phyloP scores from a whole-genome alignment of 352 stramenopile species.

The Vaucheria bursata region DNA sequence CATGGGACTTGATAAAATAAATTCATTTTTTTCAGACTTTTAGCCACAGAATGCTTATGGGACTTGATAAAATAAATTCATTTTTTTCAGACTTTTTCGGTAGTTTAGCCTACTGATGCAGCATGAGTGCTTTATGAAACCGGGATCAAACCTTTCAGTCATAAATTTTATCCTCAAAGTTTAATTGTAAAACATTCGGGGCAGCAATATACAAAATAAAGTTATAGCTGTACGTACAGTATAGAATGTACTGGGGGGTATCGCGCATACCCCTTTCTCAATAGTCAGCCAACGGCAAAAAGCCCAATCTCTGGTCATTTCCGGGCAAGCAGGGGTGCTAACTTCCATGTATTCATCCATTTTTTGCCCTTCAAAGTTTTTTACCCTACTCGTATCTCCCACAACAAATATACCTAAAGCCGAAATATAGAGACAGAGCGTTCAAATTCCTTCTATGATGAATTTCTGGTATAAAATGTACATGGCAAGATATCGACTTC shows the following conservation, averaged over 20 bases:
- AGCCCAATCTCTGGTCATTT: constrained; percentile 58
- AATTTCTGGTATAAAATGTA: not conserved
- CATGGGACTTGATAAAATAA: too few relatives aligned
- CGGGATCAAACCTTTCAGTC: too few relatives aligned
- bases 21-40: too few relatives aligned
- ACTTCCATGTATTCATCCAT: constrained; percentile 40
- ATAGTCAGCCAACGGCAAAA: constrained; percentile 80
- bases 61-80: too few relatives aligned
- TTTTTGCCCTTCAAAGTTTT: not conserved
- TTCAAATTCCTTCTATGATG: not conserved
- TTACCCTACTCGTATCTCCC: constrained; percentile 54
- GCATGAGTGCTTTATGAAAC: too few relatives aligned
- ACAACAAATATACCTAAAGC: constrained; percentile 74
- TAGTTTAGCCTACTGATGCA: too few relatives aligned
- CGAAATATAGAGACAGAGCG: not conserved
- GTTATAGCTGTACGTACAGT: too few relatives aligned
- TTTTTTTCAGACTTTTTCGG: too few relatives aligned
- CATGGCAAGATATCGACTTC: not conserved
- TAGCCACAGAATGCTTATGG: too few relatives aligned
- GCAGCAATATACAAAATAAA: too few relatives aligned
- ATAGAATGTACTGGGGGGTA: constrained; percentile 84
- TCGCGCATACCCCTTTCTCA: constrained; percentile 77
- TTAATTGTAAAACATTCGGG: too few relatives aligned
- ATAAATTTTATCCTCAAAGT: too few relatives aligned
- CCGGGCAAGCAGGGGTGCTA: constrained; percentile 39